A percentile compares a stretch with the other conserved stretches of the same genome.
These are phyloP conservation scores for Pythium periplocum DNA, from an alignment of 352 stramenopile species.

Conservation along the genomic window DNA sequence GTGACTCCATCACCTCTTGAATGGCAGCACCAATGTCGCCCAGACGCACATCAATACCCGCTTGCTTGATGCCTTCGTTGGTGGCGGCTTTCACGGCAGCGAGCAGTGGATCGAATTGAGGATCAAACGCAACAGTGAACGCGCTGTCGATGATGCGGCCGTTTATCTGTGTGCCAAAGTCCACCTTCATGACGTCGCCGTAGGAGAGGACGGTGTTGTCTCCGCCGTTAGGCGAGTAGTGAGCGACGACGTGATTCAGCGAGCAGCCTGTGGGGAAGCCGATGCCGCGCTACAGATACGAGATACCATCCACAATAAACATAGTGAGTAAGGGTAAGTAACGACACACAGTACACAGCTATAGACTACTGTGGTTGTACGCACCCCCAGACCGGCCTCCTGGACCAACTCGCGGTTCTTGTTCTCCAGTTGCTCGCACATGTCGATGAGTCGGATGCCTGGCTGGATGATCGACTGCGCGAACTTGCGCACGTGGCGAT, in stretches of 20 bases:
- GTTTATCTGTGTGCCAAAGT: constrained; percentile 96
- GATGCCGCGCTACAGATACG: constrained; percentile 65
- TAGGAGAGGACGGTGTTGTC: constrained; percentile 90
- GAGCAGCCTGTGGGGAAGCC: constrained; percentile 94
- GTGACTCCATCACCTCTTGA: constrained; percentile 98
- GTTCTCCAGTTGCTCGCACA: constrained; percentile 95
- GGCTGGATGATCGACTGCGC: constrained; percentile 96
- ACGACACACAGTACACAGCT: neutral
- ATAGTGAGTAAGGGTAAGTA: neutral
- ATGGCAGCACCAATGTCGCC: constrained; percentile 94
- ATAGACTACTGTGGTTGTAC: constrained; percentile 3
- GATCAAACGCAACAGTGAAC: constrained; percentile 94
- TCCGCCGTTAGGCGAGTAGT: constrained; percentile 94
- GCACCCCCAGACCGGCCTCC: constrained; percentile 86
- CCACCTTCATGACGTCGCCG: constrained; percentile 96
- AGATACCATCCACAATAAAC: neutral
- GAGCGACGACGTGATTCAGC: constrained; percentile 94
- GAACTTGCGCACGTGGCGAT: constrained; percentile 89
- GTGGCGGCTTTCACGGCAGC: constrained; percentile 89
- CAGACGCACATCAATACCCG: constrained; percentile 92
- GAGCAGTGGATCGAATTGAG: constrained; percentile 86
- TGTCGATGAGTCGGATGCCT: constrained; percentile 93
- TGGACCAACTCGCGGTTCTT: constrained; percentile 94
- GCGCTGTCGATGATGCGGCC: constrained; percentile 96
- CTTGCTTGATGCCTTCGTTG: constrained; percentile 81